Evolutionary conservation across 345 rosid genomes (phyloP).

Genomic region (Anacardium occidentale): DNA sequence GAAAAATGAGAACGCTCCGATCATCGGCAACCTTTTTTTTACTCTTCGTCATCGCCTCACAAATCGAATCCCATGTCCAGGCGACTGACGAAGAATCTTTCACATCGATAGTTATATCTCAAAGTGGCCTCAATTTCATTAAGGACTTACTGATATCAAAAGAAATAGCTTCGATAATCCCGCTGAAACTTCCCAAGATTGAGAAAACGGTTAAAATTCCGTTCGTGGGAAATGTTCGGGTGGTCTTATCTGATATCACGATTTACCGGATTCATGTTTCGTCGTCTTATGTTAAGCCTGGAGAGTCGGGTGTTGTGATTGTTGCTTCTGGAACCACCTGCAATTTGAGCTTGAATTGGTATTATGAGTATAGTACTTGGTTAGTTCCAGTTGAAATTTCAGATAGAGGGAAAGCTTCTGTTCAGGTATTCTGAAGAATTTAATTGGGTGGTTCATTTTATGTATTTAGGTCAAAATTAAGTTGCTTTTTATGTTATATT

Average conservation of each 20-base stretch:
- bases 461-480: background rate
- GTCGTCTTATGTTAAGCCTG: slow-evolving; percentile 67
- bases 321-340: slow-evolving; percentile 82
- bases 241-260: slow-evolving; percentile 63
- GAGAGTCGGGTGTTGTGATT: slow-evolving; percentile 73
- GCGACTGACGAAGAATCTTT: slow-evolving; percentile 42
- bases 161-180: slow-evolving; percentile 64
- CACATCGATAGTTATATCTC: slow-evolving; percentile 71
- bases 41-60: slow-evolving; percentile 22
- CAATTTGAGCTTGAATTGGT: slow-evolving; percentile 87
- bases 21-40: slow-evolving; percentile 14
- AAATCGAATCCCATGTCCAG: slow-evolving; percentile 14
- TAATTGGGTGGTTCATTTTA: background rate
- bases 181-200: slow-evolving; percentile 64
- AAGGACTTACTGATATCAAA: slow-evolving; percentile 68
- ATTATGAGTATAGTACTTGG: slow-evolving; percentile 72
- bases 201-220: slow-evolving; percentile 57
- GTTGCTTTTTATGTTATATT: background rate
- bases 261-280: slow-evolving; percentile 65
- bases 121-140: slow-evolving; percentile 80
- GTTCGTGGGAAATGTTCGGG: slow-evolving; percentile 63
- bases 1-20: background rate
- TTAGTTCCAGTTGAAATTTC: slow-evolving; percentile 57
- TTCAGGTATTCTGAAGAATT: slow-evolving; percentile 52
- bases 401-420: slow-evolving; percentile 77